Evolutionary conservation across 2,329 filamentous ascomycete genomes (phyloP), one percentile per base, ranked within the genome.

Genomic region (Chrysoporthe austroafricana): DNA sequence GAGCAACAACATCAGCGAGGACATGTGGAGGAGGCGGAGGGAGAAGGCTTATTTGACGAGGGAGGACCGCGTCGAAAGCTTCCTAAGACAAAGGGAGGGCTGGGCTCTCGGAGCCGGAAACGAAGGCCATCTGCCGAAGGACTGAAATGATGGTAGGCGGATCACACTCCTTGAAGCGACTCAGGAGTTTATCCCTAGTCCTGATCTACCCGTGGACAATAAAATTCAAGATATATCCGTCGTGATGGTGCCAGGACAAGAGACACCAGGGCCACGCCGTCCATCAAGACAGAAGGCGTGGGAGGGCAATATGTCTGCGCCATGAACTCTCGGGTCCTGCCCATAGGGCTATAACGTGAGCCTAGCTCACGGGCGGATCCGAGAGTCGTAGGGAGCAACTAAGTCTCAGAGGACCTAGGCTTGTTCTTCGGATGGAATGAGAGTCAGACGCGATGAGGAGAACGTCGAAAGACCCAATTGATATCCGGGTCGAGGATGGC

Each of bases 31-130:
- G 68, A 83, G 85, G 71, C 81, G 85, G 74, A 78, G 84, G 73
- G 81, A 87, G 66, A 81, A 84, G 69, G 82, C 84, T 62, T 79
- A 84, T 48, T 76, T 85, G 75, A 81, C 79, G 73, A 83, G 86
- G 64, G 85, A 91, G 70, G 88, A 89, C 74, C 85, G 93, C 63
- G 90, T 98, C 50, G 86, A 93, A 72, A 88, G 82, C 65, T 98
- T 98, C 74, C 72, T 98, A 68, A 87, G 88, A 73, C 88, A 91
- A 68, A 84, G 93, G 71, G 91, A 96, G 72, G 72, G 74, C 46
- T 79, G 76, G 76, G 73, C 66, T 0, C 72, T 74, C 59, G 73
- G 69, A 16, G 54, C 66, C 8, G 18, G 48, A 14, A 54, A 64
- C n/a, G 57, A 56, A 7, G 36, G 32, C 0, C 67, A 67, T 32